phyloP scores from a whole-genome alignment of 1,284 basidiomycete species.

The Malassezia psittaci region DNA sequence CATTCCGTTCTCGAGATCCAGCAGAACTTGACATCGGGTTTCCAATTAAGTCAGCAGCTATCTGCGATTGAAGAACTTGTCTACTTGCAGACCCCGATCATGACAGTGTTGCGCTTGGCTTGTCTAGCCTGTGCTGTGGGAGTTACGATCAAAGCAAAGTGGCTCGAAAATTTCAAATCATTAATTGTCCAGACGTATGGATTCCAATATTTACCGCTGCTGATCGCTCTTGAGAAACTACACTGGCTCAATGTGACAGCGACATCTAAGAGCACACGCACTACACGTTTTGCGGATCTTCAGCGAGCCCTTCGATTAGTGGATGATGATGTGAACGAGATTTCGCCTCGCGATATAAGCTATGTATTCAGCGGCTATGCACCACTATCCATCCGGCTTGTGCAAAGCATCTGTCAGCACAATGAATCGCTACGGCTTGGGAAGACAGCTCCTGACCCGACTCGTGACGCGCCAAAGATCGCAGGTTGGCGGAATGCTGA shows the following conservation, averaged over 20 bases:
- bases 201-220: constrained; percentile 72
- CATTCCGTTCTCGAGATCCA: constrained; percentile 87
- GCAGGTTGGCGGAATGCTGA: constrained; percentile 95
- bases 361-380: constrained; percentile 96
- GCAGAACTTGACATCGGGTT: constrained; percentile 74
- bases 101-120: constrained; percentile 58
- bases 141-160: constrained; percentile 77
- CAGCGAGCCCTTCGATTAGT: constrained; percentile 80
- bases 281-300: constrained; percentile 48
- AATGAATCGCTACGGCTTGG: constrained; percentile 56
- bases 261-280: background rate
- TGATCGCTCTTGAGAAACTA: constrained; percentile 67
- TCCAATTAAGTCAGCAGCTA: constrained; percentile 29
- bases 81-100: constrained; percentile 25
- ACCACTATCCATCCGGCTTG: constrained; percentile 76
- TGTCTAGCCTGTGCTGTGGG: constrained; percentile 73
- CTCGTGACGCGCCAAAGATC: constrained; percentile 66
- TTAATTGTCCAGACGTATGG: constrained; percentile 92
- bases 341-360: constrained; percentile 73
- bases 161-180: constrained; percentile 75
- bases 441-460: background rate
- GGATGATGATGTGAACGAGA: constrained; percentile 70
- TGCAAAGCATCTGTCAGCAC: constrained; percentile 84
- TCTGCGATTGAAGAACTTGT: constrained; percentile 37
- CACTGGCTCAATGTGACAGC: constrained; percentile 53